A percentile compares a stretch with the other conserved stretches of the same genome.
Evolutionary conservation across 129 eudicot species (phyloP).

Genomic region (Lactuca saligna): DNA sequence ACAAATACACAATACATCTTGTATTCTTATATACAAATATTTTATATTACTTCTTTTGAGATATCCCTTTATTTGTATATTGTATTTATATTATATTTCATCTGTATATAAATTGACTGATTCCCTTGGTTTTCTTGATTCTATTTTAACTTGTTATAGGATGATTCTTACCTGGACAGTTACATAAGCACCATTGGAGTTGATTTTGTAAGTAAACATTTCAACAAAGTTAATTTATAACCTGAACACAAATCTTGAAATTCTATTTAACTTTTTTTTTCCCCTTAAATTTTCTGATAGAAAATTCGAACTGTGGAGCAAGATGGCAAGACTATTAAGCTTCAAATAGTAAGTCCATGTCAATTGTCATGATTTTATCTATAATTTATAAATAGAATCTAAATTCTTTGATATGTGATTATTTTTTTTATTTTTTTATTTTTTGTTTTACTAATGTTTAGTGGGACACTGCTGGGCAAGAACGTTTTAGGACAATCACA

Average conservation of each 20-base stretch:
- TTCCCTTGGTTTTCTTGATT: too few relatives aligned
- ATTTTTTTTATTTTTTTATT: background rate
- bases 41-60: background rate
- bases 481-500: constrained; percentile 48
- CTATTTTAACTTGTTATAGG: too few relatives aligned
- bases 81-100: too few relatives aligned
- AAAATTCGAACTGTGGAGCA: constrained; percentile 97
- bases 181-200: constrained; percentile 60
- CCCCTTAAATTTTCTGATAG: constrained; percentile 32
- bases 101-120: too few relatives aligned
- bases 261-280: background rate
- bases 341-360: constrained; percentile 73
- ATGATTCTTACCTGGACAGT: constrained; percentile 58
- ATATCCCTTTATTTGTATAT: too few relatives aligned
- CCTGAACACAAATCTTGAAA: constrained; percentile 5
- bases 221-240: constrained; percentile 1
- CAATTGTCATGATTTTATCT: background rate
- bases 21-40: background rate
- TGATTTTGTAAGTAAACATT: constrained; percentile 43
- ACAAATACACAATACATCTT: background rate
- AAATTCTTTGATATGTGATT: background rate
- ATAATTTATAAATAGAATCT: background rate
- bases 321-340: constrained; percentile 85
- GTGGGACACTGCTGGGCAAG: constrained; percentile 54
- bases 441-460: constrained; percentile 20